Evolutionary conservation across 345 rosid species (phyloP), one percentile per base, ranked within the genome.

Genomic region (Sisymbrium altissimum): DNA sequence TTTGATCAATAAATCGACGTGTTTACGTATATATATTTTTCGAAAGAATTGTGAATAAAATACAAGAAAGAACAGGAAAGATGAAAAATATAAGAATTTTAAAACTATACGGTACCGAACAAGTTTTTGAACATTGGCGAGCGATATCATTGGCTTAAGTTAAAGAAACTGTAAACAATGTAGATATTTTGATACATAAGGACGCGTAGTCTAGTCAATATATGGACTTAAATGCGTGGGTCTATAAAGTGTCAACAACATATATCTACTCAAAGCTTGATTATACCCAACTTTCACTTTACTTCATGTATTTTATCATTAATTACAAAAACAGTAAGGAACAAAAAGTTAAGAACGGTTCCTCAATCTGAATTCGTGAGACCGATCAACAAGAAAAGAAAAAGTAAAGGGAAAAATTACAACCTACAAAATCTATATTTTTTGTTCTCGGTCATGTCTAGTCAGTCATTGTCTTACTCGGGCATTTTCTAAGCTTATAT

Each of bases 231-330:
- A 50, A 63, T 40, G 44, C 41, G 60, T 61, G 35, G 52, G 76
- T 69, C 64, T 43, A 15, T 6, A n/a, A 56, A 19, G 27, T 32
- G 23, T 64, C 77, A 53, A 41, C 66, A 23, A 46, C 61, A 29
- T 15, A 15, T 45, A 35, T 33, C 32, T 65, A 48, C 40, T 53
- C 36, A 44, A 32, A 35, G 17, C 13, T 57, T 19, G 9, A 19
- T 19, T 63, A 63, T 41, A 43, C 21, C 76, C 62, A 29, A 62
- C 63, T 52, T 63, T 19, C 52, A 41, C 13, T 44, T 33, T 19
- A 35, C 50, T 44, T 65, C 57, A 13, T 33, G 33, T 32, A 10
- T 45, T 9, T 9, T 49, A 35, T 0, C 9, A 32, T 7, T 27
- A 18, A 19, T 33, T 7, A 41, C 18, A 9, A 41, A 50, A 41